A percentile compares a stretch with the other conserved stretches of the same genome.
Evolutionary conservation across 2,329 filamentous ascomycete genomes (phyloP).

Genomic region (Cylindrodendrum hubeiense): DNA sequence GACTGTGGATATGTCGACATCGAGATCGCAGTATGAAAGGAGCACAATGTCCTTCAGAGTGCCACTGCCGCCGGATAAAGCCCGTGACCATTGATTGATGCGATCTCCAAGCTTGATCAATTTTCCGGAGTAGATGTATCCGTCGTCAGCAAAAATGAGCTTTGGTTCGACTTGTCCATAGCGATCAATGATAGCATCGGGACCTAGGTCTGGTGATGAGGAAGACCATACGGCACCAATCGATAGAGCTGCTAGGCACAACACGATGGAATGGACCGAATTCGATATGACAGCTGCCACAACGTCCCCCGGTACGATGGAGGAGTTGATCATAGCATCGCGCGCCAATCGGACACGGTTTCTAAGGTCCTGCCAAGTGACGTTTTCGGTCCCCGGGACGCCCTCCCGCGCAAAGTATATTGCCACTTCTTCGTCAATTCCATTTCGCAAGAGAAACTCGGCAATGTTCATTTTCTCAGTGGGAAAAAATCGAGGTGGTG

Average conservation of each 20-base stretch:
- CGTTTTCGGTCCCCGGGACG: background rate
- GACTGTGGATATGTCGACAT: background rate
- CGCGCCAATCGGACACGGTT: constrained; percentile 4
- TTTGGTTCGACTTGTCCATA: constrained; percentile 24
- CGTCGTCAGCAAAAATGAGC: constrained; percentile 21
- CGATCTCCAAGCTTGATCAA: constrained; percentile 2
- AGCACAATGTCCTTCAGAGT: constrained; percentile 1
- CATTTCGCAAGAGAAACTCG: constrained; percentile 12
- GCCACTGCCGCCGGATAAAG: background rate
- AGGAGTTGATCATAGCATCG: constrained; percentile 7
- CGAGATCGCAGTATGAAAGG: background rate
- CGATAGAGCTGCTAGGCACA: constrained; percentile 9
- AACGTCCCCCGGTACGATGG: constrained; percentile 3
- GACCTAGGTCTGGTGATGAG: constrained; percentile 11
- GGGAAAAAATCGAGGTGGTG: constrained; percentile 17
- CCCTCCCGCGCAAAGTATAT: constrained; percentile 19
- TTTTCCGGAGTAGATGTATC: constrained; percentile 18
- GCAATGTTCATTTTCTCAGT: constrained; percentile 17
- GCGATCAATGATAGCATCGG: constrained; percentile 15
- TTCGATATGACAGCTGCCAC: constrained; percentile 24
- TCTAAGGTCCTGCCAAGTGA: constrained; percentile 10
- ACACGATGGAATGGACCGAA: constrained; percentile 21
- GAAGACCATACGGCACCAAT: constrained; percentile 26
- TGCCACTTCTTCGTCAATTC: constrained; percentile 4
- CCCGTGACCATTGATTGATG: constrained; percentile 10